phyloP scores from a whole-genome alignment of 2,329 filamentous ascomycete genomes.

The Dactylellina drechsleri region DNA sequence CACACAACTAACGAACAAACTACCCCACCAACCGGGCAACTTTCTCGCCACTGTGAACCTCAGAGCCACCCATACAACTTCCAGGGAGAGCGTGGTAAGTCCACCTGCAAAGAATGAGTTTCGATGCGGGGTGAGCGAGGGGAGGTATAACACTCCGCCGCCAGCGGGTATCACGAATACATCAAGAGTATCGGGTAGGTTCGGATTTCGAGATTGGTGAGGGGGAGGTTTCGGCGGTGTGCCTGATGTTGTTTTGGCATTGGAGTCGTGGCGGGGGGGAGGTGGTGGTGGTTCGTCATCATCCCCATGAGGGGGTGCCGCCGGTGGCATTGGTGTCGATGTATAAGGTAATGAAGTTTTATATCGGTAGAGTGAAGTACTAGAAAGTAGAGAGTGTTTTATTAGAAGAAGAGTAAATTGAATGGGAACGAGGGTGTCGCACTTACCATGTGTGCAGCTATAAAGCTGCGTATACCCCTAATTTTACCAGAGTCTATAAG shows the following conservation, averaged over 20 bases:
- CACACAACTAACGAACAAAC: slow-evolving; percentile 28
- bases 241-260: slow-evolving; percentile 53
- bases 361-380: no score
- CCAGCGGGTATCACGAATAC: slow-evolving; percentile 57
- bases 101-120: slow-evolving; percentile 57
- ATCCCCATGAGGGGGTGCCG: slow-evolving; percentile 31
- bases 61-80: slow-evolving; percentile 33
- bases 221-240: slow-evolving; percentile 48
- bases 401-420: slow-evolving; percentile 1
- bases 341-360: not conserved
- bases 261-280: slow-evolving; percentile 55
- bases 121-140: slow-evolving; percentile 56
- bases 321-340: slow-evolving; percentile 6
- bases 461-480: slow-evolving; percentile 43
- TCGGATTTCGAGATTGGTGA: slow-evolving; percentile 48
- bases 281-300: slow-evolving; percentile 55
- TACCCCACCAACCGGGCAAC: slow-evolving; percentile 45
- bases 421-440: not conserved
- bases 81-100: slow-evolving; percentile 45
- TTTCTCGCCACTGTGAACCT: slow-evolving; percentile 27
- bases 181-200: slow-evolving; percentile 53
- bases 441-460: slow-evolving; percentile 41
- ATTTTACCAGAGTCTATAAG: slow-evolving; percentile 19
- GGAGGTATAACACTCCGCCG: slow-evolving; percentile 58
- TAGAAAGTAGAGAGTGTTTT: not conserved